Conservation (phyloP, 306 rosid genomes). For the Inga oerstediana region DNA sequence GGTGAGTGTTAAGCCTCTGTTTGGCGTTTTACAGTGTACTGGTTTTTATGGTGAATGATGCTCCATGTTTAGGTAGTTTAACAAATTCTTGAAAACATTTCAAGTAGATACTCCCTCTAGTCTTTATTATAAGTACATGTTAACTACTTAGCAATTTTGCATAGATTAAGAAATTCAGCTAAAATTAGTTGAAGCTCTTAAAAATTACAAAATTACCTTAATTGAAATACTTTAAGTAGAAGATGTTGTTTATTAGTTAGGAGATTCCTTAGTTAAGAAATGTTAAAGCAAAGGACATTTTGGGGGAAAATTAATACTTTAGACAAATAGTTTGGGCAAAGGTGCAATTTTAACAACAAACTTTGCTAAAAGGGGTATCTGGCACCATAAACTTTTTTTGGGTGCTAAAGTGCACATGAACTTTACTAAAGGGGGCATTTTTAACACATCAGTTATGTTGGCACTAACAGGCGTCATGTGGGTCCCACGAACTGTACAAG, state of each 20-base stretch:
- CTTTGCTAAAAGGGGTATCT: too few relatives aligned
- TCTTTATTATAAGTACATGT: not conserved
- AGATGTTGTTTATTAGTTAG: not conserved
- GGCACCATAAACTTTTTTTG: too few relatives aligned
- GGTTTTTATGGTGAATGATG: not conserved
- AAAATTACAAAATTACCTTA: not conserved
- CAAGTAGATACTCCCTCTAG: not conserved
- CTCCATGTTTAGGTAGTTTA: not conserved
- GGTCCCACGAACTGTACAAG: too few relatives aligned
- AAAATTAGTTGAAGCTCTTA: not conserved
- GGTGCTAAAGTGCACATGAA: too few relatives aligned
- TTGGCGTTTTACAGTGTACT: not conserved
- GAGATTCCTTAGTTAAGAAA: not conserved
- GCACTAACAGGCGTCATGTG: too few relatives aligned
- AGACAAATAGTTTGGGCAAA: not conserved
- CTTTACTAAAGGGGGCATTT: too few relatives aligned
- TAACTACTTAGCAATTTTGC: not conserved
- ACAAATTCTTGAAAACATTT: not conserved
- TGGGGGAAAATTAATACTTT: not conserved
- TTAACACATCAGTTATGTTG: too few relatives aligned
- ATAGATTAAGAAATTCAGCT: not conserved
- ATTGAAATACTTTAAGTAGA: not conserved
- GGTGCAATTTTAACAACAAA: too few relatives aligned
- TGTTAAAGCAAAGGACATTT: not conserved
- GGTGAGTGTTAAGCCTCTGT: conserved; percentile 56